Conservation (phyloP, 2,329 filamentous ascomycete genomes). For the Aureobasidium melanogenum region DNA sequence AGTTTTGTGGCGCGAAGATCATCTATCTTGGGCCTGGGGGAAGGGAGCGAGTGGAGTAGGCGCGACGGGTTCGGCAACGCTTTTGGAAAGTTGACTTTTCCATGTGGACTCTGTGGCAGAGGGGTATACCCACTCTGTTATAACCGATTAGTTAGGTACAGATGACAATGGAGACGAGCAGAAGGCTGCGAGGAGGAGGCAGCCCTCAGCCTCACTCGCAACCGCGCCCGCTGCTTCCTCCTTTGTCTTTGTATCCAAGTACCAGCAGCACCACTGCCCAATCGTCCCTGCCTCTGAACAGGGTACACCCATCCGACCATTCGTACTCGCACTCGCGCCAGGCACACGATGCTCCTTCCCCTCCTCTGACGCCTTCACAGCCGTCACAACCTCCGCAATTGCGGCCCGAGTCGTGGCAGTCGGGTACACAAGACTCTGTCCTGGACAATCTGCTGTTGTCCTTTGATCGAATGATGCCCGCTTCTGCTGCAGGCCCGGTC, state of each 20-base stretch:
- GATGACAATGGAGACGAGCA: neutral
- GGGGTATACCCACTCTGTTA: neutral
- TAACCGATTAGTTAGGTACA: neutral
- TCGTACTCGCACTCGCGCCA: neutral
- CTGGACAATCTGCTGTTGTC: conserved; percentile 94
- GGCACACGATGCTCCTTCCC: neutral
- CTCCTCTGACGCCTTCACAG: neutral
- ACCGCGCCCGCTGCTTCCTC: neutral
- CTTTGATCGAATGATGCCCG: conserved; percentile 73
- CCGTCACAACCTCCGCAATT: neutral
- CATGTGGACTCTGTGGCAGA: neutral
- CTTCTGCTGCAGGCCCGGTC: conserved; percentile 7
- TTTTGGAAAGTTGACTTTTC: neutral
- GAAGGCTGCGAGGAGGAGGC: neutral
- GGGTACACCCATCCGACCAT: neutral
- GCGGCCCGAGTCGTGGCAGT: conserved; percentile 51
- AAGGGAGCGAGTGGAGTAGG: neutral
- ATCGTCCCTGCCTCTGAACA: neutral
- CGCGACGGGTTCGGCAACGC: neutral
- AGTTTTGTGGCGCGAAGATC: neutral
- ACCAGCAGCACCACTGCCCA: neutral
- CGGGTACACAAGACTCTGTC: conserved; percentile 77
- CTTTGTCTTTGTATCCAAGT: neutral
- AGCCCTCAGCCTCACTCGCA: neutral
- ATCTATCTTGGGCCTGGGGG: neutral